These are phyloP conservation scores for Arabidopsis arenosa DNA, from an alignment of 345 rosid genomes.

Conservation along the genomic window DNA sequence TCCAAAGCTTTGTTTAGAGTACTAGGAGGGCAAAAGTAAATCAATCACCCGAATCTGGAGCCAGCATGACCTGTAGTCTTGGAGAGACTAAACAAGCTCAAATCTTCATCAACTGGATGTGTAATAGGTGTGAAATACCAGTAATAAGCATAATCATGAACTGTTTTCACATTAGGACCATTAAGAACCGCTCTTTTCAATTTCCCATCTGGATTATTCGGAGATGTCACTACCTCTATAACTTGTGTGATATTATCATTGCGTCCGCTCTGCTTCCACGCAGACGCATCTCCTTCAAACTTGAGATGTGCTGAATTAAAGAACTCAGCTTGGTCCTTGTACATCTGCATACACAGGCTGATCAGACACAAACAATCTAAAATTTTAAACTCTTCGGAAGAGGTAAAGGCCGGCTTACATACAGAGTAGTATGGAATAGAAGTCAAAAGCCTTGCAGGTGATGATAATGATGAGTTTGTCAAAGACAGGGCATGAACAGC, in stretches of 20 bases:
- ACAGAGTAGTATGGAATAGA: constrained; percentile 66
- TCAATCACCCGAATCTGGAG: constrained; percentile 52
- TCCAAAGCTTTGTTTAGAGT: not conserved
- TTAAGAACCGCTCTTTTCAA: constrained; percentile 56
- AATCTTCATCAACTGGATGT: constrained; percentile 53
- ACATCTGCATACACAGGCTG: constrained; percentile 43
- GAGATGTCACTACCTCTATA: constrained; percentile 77
- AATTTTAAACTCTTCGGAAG: not conserved
- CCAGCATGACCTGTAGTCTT: constrained; percentile 89
- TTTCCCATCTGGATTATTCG: constrained; percentile 81
- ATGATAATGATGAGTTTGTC: constrained; percentile 46
- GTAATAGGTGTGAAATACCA: constrained; percentile 79
- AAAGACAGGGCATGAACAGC: constrained; percentile 65
- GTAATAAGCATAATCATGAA: constrained; percentile 71
- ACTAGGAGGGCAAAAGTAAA: not conserved
- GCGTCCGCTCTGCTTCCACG: constrained; percentile 41
- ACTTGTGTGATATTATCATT: constrained; percentile 34
- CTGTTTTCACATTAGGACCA: constrained; percentile 56
- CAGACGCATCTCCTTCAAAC: constrained; percentile 60
- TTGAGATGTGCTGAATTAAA: constrained; percentile 46
- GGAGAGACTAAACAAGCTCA: constrained; percentile 67
- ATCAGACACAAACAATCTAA: not conserved
- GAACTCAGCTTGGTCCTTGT: constrained; percentile 52
- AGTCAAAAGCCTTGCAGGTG: constrained; percentile 55
- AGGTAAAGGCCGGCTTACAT: not conserved